Conservation (phyloP, 768 basidiomycete species). For the Podaxis pistillaris region DNA sequence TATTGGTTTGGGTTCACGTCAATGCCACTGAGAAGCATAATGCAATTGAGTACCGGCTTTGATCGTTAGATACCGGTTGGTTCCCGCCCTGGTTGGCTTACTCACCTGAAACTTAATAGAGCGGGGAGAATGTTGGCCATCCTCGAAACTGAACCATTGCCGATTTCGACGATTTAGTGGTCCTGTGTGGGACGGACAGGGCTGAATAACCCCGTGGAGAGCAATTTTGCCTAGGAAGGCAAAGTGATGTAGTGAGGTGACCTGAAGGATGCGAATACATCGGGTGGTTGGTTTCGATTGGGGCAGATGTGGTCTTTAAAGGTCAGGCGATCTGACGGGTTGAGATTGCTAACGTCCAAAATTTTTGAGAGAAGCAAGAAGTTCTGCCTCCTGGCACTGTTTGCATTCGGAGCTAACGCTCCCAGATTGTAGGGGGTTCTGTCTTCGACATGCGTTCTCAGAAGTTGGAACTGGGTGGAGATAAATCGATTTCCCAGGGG, state of each 20-base stretch:
- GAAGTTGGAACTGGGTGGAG: neutral
- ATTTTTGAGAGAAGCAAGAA: neutral
- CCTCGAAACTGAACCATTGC: neutral
- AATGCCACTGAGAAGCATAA: neutral
- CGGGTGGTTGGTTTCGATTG: neutral
- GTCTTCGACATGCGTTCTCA: neutral
- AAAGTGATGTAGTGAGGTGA: neutral
- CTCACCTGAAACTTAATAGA: conserved; percentile 1
- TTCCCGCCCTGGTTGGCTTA: neutral
- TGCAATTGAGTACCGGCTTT: neutral
- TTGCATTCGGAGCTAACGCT: neutral
- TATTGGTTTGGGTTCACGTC: neutral
- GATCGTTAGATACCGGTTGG: neutral
- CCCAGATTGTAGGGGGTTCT: neutral
- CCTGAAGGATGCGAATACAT: neutral
- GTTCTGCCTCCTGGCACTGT: neutral
- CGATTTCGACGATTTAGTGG: neutral
- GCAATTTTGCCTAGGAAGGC: neutral
- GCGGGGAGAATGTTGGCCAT: neutral
- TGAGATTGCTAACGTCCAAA: neutral
- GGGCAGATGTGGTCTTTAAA: neutral
- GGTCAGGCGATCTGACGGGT: neutral
- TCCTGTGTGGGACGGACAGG: neutral
- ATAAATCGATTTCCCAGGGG: neutral
- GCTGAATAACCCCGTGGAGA: neutral